Evolutionary conservation across 257 asterid genomes (phyloP).

Genomic region (Hygrophila difformis): DNA sequence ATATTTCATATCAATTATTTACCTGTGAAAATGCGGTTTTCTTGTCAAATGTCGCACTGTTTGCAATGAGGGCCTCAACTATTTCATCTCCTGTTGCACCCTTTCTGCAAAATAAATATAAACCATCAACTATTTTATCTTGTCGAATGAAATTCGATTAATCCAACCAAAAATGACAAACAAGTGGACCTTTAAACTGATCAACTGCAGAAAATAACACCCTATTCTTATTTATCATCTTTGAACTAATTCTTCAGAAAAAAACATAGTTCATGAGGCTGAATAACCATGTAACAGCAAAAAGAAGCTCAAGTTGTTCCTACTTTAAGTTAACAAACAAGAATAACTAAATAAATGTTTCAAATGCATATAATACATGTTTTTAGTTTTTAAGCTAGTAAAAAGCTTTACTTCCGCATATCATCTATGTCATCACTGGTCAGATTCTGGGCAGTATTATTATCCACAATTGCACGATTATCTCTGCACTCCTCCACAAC

Average conservation of each 20-base stretch:
- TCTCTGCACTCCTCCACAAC: conserved; percentile 50
- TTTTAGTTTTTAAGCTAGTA: not conserved
- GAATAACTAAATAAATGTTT: not conserved
- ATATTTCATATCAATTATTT: not conserved
- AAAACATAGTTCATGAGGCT: conserved; percentile 5
- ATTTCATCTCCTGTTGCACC: conserved; percentile 78
- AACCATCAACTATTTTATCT: conserved; percentile 2
- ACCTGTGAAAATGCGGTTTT: conserved; percentile 97
- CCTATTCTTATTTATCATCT: too few relatives aligned
- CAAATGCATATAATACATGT: not conserved
- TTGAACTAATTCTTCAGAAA: not conserved
- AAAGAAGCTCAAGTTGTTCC: not conserved
- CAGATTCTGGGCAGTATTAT: conserved; percentile 84
- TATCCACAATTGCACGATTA: conserved; percentile 77
- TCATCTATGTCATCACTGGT: conserved; percentile 76
- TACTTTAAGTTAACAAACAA: conserved; percentile 1
- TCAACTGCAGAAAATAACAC: not conserved
- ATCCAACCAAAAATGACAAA: too few relatives aligned
- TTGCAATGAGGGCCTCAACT: conserved; percentile 84
- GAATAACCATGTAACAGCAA: too few relatives aligned
- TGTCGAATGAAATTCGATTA: not conserved
- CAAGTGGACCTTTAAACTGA: not conserved
- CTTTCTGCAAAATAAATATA: conserved; percentile 40
- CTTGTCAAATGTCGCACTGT: conserved; percentile 88
- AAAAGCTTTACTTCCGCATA: conserved; percentile 53